These are phyloP conservation scores for Aspergillus ustus DNA, from an alignment of 2,329 filamentous ascomycete genomes.

Conservation along the genomic window DNA sequence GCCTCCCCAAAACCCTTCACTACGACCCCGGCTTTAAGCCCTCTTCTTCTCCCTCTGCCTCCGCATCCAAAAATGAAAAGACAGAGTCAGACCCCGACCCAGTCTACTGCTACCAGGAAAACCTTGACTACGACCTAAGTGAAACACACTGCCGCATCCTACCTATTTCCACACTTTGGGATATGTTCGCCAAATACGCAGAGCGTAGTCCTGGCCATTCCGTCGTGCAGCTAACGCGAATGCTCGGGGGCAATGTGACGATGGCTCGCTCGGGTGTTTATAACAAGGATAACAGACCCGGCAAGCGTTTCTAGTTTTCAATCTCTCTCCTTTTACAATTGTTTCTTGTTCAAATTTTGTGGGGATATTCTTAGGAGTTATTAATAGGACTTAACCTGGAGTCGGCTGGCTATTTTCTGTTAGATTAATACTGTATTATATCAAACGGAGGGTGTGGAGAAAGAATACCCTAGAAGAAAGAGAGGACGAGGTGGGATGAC, in stretches of 20 bases:
- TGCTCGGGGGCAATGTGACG: conserved; percentile 37
- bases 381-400: too few relatives aligned
- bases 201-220: conserved; percentile 31
- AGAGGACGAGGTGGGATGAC: too few relatives aligned
- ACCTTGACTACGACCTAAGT: conserved; percentile 41
- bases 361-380: too few relatives aligned
- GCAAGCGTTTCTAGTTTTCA: background rate
- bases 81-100: conserved; percentile 24
- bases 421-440: too few relatives aligned
- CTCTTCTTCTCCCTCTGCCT: conserved; percentile 19
- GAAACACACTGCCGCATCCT: conserved; percentile 37
- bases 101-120: conserved; percentile 30
- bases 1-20: conserved; percentile 27
- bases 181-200: conserved; percentile 44
- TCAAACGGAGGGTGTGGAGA: too few relatives aligned
- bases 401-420: too few relatives aligned
- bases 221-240: conserved; percentile 29
- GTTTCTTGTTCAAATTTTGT: too few relatives aligned
- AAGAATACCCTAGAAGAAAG: too few relatives aligned
- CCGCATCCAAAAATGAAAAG: background rate
- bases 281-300: background rate
- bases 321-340: background rate
- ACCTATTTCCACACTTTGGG: conserved; percentile 37
- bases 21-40: background rate
- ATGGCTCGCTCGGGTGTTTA: conserved; percentile 23